Evolutionary conservation across 1,284 basidiomycete genomes (phyloP), one percentile per base, ranked within the genome.

Genomic region (Tilletiopsis washingtonensis): DNA sequence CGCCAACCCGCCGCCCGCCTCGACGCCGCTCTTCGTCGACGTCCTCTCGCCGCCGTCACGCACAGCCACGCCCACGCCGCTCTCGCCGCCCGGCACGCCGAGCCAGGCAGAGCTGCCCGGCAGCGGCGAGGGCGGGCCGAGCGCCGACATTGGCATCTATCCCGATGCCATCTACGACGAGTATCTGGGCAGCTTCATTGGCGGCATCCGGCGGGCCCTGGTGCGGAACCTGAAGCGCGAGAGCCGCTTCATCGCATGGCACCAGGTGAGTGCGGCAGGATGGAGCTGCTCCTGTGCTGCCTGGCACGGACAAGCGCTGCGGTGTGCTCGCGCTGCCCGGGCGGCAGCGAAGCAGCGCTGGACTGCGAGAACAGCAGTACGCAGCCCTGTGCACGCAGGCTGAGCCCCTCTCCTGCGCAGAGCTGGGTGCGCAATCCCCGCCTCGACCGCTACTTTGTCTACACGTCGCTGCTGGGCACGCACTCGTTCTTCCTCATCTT

Each of bases 401-500:
- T 20, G 20, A 23, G 21, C 24, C 27, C 23, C 38, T 19, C 32
- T 15, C 37, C 26, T 34, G 12, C 32, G 9, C 17, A 59, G 53
- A 23, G 47, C 14, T 15, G 12, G 21, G 54, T 68, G 1, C 48
- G 57, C 3, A 45, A 51, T 2, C 81, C 84, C 1, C 83, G 80
- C 75, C 76, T 89, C 19, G 91, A 98, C 74, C 77, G 76, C 1
- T 96, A 88, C 71, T 96, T 98, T 70, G 83, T 93, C 52, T 88
- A 91, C 71, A 86, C 88, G 0, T 90, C 88, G 1, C 79, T 88
- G 0, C 80, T 94, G 17, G 75, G 75, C 0, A 75, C 90, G 0
- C 91, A 96, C 69, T 91, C 88, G 0, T 96, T 93, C 77, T 97
- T 97, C 78, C 87, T 93, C 81, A 82, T 84, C 23, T 81, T 87